Evolutionary conservation across 768 basidiomycete species (phyloP).

Genomic region (Termitomyces sp.): DNA sequence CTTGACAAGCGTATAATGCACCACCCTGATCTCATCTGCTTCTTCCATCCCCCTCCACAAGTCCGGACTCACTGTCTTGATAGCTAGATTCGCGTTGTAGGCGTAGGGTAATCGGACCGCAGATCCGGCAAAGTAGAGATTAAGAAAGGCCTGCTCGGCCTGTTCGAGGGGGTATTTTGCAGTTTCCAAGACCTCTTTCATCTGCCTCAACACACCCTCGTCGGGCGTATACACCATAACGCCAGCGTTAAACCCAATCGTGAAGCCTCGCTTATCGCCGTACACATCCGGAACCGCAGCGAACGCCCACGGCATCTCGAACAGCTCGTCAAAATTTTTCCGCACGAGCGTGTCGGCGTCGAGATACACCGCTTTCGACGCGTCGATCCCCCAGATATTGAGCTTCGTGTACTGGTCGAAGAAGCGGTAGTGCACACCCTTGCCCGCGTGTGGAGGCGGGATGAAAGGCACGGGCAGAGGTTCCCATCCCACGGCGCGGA

Average conservation of each 20-base stretch:
- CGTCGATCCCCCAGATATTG: conserved; percentile 36
- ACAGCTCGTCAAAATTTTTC: conserved; percentile 42
- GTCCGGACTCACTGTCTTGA: conserved; percentile 26
- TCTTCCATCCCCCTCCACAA: conserved; percentile 30
- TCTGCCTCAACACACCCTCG: conserved; percentile 22
- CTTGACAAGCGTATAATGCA: conserved; percentile 33
- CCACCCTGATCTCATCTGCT: conserved; percentile 24
- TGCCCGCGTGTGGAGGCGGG: conserved; percentile 32
- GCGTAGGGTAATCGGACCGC: conserved; percentile 33
- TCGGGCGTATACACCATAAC: conserved; percentile 31
- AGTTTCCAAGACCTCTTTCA: conserved; percentile 23
- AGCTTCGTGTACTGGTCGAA: conserved; percentile 42
- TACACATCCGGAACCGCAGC: conserved; percentile 39
- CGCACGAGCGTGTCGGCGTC: conserved; percentile 41
- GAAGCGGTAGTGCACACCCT: conserved; percentile 31
- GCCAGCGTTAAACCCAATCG: conserved; percentile 35
- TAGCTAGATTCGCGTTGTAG: conserved; percentile 39
- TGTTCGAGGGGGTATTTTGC: conserved; percentile 27
- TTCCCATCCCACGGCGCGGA: conserved; percentile 33
- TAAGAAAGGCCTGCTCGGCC: conserved; percentile 40
- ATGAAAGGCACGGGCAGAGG: conserved; percentile 30
- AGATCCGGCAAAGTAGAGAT: conserved; percentile 32
- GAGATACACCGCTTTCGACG: conserved; percentile 32
- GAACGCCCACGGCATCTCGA: conserved; percentile 34
- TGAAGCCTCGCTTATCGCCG: conserved; percentile 26